A percentile compares a stretch with the other conserved stretches of the same genome.
Conservation (phyloP, 345 rosid species). For the Chamaenerion angustifolium region DNA sequence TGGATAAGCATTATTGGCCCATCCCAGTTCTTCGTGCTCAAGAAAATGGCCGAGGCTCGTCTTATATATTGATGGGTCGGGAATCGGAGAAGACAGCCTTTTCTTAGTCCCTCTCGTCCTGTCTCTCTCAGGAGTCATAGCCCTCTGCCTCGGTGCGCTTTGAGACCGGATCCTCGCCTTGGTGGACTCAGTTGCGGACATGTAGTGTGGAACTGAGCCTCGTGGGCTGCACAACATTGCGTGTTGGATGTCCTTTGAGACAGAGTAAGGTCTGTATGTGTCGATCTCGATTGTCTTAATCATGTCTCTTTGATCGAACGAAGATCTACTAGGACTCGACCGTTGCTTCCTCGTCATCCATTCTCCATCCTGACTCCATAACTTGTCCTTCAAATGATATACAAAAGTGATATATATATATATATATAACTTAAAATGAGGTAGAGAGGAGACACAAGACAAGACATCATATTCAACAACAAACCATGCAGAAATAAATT, state of each 20-base stretch:
- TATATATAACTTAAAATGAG: no score
- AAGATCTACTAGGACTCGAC: conserved; percentile 26
- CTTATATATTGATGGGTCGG: conserved; percentile 6
- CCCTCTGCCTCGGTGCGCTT: conserved; percentile 55
- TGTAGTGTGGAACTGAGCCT: conserved; percentile 42
- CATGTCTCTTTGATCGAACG: conserved; percentile 51
- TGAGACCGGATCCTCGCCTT: conserved; percentile 47
- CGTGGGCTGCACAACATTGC: conserved; percentile 34
- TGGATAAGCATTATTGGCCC: no score
- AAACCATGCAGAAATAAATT: no score
- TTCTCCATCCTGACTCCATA: conserved; percentile 32
- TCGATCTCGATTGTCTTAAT: conserved; percentile 67
- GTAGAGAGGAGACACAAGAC: no score
- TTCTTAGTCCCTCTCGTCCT: conserved; percentile 22
- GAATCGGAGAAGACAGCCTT: conserved; percentile 23
- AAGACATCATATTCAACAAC: no score
- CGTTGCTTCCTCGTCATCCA: conserved; percentile 18
- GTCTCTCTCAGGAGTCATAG: conserved; percentile 30
- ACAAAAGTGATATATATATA: no score
- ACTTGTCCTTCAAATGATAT: conserved; percentile 13
- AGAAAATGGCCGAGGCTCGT: neutral
- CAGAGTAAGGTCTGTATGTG: conserved; percentile 23
- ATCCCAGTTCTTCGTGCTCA: no score
- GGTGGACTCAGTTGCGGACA: conserved; percentile 68
- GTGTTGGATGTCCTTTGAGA: conserved; percentile 13